A percentile compares a stretch with the other conserved stretches of the same genome.
These are phyloP conservation scores for Penicillium sp. DNA, from an alignment of 2,329 filamentous ascomycete genomes.

Conservation along the genomic window DNA sequence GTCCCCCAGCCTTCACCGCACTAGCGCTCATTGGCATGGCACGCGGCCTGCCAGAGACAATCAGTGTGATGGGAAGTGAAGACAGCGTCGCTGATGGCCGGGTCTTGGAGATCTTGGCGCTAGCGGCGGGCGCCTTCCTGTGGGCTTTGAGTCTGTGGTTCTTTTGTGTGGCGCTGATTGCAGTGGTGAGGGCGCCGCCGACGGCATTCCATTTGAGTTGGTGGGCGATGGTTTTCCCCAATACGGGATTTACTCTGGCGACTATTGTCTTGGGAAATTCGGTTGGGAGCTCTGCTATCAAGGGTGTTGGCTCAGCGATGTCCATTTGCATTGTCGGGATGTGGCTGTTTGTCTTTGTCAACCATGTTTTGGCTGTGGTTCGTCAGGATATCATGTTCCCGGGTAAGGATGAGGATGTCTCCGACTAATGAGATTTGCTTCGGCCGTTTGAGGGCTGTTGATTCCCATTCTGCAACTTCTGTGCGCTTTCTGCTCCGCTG, in stretches of 20 bases:
- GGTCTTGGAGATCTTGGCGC: constrained; percentile 49
- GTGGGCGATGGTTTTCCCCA: constrained; percentile 69
- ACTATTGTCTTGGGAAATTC: constrained; percentile 59
- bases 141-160: constrained; percentile 66
- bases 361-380: constrained; percentile 54
- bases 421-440: constrained; percentile 22
- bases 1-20: constrained; percentile 70
- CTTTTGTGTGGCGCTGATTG: constrained; percentile 54
- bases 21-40: constrained; percentile 71
- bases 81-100: constrained; percentile 31
- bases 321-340: constrained; percentile 56
- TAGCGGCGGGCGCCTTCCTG: constrained; percentile 58
- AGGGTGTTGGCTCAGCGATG: constrained; percentile 58
- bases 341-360: constrained; percentile 56
- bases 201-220: constrained; percentile 56
- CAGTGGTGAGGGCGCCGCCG: constrained; percentile 44
- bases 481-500: neutral
- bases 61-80: constrained; percentile 47
- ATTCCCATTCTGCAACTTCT: neutral
- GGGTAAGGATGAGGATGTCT: constrained; percentile 61
- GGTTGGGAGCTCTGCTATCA: constrained; percentile 55
- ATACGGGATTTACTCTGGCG: constrained; percentile 63
- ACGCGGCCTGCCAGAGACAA: constrained; percentile 51
- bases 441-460: neutral
- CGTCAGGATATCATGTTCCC: constrained; percentile 58